These are phyloP conservation scores for Zizania latifolia DNA, from an alignment of 176 grass and related monocot species.

Conservation along the genomic window DNA sequence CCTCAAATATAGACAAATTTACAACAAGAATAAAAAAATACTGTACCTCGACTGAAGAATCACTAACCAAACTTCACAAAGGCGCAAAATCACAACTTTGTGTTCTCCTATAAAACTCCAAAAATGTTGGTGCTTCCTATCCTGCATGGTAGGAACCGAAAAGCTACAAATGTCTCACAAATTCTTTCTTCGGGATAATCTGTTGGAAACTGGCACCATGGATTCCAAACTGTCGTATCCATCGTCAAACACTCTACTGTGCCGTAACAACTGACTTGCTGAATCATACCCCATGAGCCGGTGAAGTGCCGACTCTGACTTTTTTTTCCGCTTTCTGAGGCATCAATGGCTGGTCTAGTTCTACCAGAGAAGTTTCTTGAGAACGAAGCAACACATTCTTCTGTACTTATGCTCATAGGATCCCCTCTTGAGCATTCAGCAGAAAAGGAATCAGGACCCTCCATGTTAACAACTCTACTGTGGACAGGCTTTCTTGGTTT, in stretches of 20 bases:
- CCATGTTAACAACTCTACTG: slow-evolving; percentile 3
- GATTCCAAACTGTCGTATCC: slow-evolving; percentile 63
- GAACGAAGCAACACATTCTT: slow-evolving; percentile 42
- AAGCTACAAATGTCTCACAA: slow-evolving; percentile 13
- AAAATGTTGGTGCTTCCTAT: slow-evolving; percentile 2
- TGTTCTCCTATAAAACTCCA: neutral
- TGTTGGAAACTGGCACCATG: slow-evolving; percentile 45
- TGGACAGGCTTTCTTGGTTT: neutral
- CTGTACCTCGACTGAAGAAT: neutral
- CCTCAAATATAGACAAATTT: neutral
- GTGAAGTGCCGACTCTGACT: slow-evolving; percentile 57
- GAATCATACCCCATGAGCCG: slow-evolving; percentile 94
- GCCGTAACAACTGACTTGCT: slow-evolving; percentile 67
- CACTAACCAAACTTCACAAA: neutral
- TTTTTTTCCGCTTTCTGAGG: slow-evolving; percentile 31
- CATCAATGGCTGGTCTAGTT: slow-evolving; percentile 29
- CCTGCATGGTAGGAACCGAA: neutral
- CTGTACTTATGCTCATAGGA: slow-evolving; percentile 24
- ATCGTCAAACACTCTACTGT: slow-evolving; percentile 35
- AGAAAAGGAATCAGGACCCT: slow-evolving; percentile 25
- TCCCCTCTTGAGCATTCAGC: slow-evolving; percentile 15
- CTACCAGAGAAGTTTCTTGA: slow-evolving; percentile 45
- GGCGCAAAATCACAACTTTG: neutral
- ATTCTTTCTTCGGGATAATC: slow-evolving; percentile 52
- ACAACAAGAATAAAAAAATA: neutral